Evolutionary conservation across 2,329 filamentous ascomycete species (phyloP), one percentile per base, ranked within the genome.

Genomic region (Calonectria pseudoreteaudii): DNA sequence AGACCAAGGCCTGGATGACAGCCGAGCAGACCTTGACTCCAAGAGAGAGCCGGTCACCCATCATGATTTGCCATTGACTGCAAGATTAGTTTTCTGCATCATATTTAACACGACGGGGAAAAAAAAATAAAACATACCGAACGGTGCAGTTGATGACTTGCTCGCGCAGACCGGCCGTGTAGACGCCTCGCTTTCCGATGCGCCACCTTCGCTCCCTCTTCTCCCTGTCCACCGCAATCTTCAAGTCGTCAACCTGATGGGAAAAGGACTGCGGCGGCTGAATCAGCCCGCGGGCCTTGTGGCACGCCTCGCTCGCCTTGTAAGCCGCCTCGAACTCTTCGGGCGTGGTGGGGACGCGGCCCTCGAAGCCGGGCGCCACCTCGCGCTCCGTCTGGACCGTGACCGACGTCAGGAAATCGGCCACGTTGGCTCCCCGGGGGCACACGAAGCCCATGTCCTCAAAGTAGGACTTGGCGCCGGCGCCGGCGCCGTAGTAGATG

Each of bases 391-490:
- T 89, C 4, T 89, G 88, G 74, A 94, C 92, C 1, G 92, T 93
- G 10, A 94, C 87, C 0, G 91, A 91, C 3, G 93, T 94, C 47
- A 94, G 83, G 83, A 94, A 94, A 80, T 94, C 93, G 8, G 92
- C 91, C 2, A 91, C 91, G 6, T 92, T 94, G 73, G 91, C 82
- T 20, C 85, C 81, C 0, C 80, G 76, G n/a, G 82, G 81, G 44
- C 82, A 91, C 64, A 90, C 79, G 81, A 93, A 94, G 13, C 93
- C 93, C 20, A 94, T 86, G 65, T 91, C 87, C 72, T 91, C 86
- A 80, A 95, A 94, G 82, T 94, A 94, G 71, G 90, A 86, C 70
- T 88, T 89, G 4, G 93, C 93, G 56, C 90, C 86, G n/a, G 86
- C 84, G 4, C 89, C 88, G 3, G 89, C 90, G 0, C 93, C 93